Base-by-base conservation (phyloP, 371 early-diverging fungal genomes). In the Zopfochytrium polystomum region DNA sequence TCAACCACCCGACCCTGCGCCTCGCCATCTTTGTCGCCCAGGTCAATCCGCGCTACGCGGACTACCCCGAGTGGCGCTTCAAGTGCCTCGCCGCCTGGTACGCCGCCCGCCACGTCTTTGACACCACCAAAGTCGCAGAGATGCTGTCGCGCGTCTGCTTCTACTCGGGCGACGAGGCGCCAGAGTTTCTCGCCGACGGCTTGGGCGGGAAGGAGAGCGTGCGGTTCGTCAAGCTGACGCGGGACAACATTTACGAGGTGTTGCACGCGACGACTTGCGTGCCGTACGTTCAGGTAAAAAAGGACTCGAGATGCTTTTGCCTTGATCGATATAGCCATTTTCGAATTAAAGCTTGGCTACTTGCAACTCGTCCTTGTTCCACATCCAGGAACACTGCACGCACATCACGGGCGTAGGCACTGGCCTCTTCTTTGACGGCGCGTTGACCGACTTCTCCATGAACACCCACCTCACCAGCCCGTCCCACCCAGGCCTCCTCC, bases 211-310 rank as follows among this genome's bases (percentile, higher is more conserved):
- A 33, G 11, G 63, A 52, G 22, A 44, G 32, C 20, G 59, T 64
- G 3, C 33, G 49, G 38, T 73, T 62, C 52, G 63, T 63, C 23
- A 44, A 35, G 55, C 43, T 73, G 47, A 69, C 70, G 30, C 13
- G 31, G 22, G 60, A 63, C 15, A 73, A 73, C 45, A 35, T 69
- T 2, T 61, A 69, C 46, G 52, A 62, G 43, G 73, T 73, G 22
- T 34, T 73, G 43, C 73, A 73, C 44, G 73, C 69, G 7, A 73
- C 73, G 5, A 73, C 70, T 2, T 68, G 67, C 56, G 62, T 73
- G 22, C 73, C 73, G 18, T 73, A 63, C 48, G 60, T 73, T n/a
- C 66, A 65, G 69, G 69, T 61, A 23, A 15, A 18, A 7, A 38
- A 38, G 38, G 11, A 38, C 38, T 7, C 38, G 57, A 9, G 7